phyloP scores from a whole-genome alignment of 2,329 filamentous ascomycete genomes.

The Ophiostoma himal-ulmi region DNA sequence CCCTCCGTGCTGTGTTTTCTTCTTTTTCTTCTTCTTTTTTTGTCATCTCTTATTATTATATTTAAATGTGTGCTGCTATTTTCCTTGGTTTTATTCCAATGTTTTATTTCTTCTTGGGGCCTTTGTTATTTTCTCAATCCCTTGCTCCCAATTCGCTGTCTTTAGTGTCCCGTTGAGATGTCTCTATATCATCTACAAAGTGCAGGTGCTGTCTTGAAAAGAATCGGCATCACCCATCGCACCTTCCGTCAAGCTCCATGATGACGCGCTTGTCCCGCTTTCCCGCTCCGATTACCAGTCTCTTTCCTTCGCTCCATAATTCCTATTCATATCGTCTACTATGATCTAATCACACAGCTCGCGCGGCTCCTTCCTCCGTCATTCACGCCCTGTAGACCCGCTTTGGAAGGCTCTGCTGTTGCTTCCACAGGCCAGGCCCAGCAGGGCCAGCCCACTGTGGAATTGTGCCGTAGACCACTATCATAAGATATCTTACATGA shows the following conservation, averaged over 20 bases:
- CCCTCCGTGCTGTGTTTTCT: background rate
- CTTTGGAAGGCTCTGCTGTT: background rate
- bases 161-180: background rate
- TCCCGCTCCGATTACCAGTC: conserved; percentile 1
- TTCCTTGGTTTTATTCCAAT: background rate
- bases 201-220: background rate
- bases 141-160: background rate
- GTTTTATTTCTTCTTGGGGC: background rate
- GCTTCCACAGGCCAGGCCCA: background rate
- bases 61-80: background rate
- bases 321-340: background rate
- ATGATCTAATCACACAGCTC: background rate
- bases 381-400: background rate
- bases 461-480: background rate
- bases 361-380: background rate
- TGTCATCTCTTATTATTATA: background rate
- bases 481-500: background rate
- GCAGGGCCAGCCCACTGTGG: background rate
- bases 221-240: background rate
- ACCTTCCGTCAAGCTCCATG: background rate
- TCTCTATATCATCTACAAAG: background rate
- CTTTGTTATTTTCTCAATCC: background rate
- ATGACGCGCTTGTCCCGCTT: conserved; percentile 13
- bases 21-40: background rate
- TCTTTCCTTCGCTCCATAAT: background rate